Base-by-base conservation (phyloP, 768 basidiomycete genomes). In the Leccinellum albellum region DNA sequence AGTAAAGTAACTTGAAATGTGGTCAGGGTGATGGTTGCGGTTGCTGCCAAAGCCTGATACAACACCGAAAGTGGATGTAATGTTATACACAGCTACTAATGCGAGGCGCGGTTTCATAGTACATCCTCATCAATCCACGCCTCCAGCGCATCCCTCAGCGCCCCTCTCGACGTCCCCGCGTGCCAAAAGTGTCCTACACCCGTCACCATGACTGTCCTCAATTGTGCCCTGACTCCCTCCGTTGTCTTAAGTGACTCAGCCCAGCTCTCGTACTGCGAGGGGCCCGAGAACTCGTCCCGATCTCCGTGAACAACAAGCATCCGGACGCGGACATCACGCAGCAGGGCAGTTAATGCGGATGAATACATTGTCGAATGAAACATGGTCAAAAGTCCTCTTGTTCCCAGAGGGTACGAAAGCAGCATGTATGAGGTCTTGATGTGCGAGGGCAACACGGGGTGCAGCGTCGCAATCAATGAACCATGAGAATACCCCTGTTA, bases 401-500 rank as follows among this genome's bases (percentile, higher is more conserved):
- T 83, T 14, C 84, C 82, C 5, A 92, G 73, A 0, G 91, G 91
- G 65, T 93, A 92, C 3, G 90, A 91, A 21, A 93, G 70, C 40
- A 93, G 67, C 46, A 91, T 74, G 67, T 91, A 87, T 13, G 80
- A 80, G 0, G 82, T 85, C 64, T 74, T 77, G 46, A 86, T 66
- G n/a, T 74, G 72, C 17, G 76, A 64, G 0, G 76, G 73, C 3
- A 86, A 71, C 3, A 82, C 65, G 0, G 88, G 85, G 55, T 84
- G 83, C 58, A 88, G 72, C 8, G 88, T 88, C 12, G 82, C 81
- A 35, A 89, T 84, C 31, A 94, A 76, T 2, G 88, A 83, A 1
- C 91, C 91, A 77, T 91, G 77, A 10, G 91, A 93, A 71, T 94
- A 94, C 6, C 89, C 89, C 88, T 91, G 51, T 26, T 29, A n/a